A percentile compares a stretch with the other conserved stretches of the same genome.
Evolutionary conservation across 768 basidiomycete genomes (phyloP).

Genomic region (Paxillus ammoniavirescens): DNA sequence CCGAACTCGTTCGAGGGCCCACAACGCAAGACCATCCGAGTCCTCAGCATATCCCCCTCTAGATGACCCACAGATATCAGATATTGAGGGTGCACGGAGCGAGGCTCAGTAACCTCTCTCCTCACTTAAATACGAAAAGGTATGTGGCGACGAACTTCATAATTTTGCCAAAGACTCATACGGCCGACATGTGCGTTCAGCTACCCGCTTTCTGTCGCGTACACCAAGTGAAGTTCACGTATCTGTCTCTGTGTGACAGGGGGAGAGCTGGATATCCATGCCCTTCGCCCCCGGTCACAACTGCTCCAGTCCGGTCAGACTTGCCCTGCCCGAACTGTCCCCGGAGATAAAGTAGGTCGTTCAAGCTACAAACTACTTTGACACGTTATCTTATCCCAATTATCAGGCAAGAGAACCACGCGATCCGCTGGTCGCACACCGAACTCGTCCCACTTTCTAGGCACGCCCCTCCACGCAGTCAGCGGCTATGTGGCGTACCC

Average conservation of each 20-base stretch:
- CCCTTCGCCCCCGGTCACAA: rapidly evolving
- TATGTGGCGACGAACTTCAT: constrained; percentile 13
- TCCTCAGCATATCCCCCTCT: no score
- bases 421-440: background rate
- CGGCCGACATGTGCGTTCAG: constrained; percentile 15
- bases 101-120: constrained; percentile 5
- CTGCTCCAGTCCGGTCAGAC: background rate
- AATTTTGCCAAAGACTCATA: constrained; percentile 2
- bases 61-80: no score
- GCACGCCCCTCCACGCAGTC: background rate
- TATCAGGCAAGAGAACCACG: background rate
- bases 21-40: background rate
- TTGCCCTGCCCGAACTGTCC: constrained; percentile 10
- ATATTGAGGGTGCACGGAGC: background rate
- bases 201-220: constrained; percentile 3
- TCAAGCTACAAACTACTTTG: background rate
- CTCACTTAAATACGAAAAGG: constrained; percentile 16
- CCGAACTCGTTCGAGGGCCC: background rate
- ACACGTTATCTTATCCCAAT: background rate
- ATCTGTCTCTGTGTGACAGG: background rate
- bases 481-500: background rate
- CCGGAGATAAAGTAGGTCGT: constrained; percentile 4
- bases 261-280: background rate
- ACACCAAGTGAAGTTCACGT: constrained; percentile 1
- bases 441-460: background rate